phyloP scores from a whole-genome alignment of 2,329 filamentous ascomycete species.

The Polychaeton citri region DNA sequence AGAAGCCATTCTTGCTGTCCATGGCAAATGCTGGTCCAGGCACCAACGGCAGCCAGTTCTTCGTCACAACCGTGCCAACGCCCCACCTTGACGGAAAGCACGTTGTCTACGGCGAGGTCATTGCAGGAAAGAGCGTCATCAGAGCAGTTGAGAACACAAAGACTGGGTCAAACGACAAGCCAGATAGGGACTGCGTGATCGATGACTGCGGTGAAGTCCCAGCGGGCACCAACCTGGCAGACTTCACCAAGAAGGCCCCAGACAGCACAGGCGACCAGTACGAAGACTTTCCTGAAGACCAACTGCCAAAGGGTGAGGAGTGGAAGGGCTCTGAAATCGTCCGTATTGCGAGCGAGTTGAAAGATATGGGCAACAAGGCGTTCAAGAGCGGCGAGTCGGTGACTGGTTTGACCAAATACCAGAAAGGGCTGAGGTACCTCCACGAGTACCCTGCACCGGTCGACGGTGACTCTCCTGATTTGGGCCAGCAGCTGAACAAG shows the following conservation, averaged over 20 bases:
- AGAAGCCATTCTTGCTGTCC: conserved; percentile 81
- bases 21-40: conserved; percentile 97
- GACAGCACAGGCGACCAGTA: conserved; percentile 81
- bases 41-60: conserved; percentile 97
- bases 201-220: conserved; percentile 69
- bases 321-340: conserved; percentile 56
- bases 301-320: conserved; percentile 38
- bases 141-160: conserved; percentile 77
- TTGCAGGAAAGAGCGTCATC: conserved; percentile 82
- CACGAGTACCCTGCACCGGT: conserved; percentile 63
- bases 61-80: conserved; percentile 89
- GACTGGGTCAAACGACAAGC: conserved; percentile 67
- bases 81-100: conserved; percentile 93
- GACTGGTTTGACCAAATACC: conserved; percentile 76
- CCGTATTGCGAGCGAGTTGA: conserved; percentile 71
- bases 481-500: conserved; percentile 52
- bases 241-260: conserved; percentile 53
- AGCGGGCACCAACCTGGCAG: conserved; percentile 54
- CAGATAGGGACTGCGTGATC: conserved; percentile 58
- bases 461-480: conserved; percentile 57
- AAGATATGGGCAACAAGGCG: conserved; percentile 82
- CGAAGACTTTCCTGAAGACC: conserved; percentile 92
- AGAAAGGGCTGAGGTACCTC: conserved; percentile 81
- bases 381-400: conserved; percentile 67
- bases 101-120: conserved; percentile 90